Conservation (phyloP, 2,329 filamentous ascomycete species). For the Didymella pomorum region DNA sequence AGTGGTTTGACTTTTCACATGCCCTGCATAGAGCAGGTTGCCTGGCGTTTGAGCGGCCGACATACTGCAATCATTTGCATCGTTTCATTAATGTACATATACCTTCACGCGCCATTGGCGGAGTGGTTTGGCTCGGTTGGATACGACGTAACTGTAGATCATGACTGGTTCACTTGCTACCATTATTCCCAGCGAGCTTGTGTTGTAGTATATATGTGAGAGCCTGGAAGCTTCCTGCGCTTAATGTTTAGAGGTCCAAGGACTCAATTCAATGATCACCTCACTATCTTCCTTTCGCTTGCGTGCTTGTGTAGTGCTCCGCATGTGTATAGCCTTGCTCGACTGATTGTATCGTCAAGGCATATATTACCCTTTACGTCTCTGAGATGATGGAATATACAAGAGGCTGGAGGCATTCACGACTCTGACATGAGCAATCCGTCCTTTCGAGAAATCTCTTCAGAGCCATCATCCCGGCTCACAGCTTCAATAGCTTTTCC, state of each 20-base stretch:
- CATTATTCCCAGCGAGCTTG: conserved; percentile 11
- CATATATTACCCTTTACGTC: no score
- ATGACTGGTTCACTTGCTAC: conserved; percentile 28
- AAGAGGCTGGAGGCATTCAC: no score
- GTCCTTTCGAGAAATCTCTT: no score
- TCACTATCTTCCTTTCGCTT: neutral
- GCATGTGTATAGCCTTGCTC: neutral
- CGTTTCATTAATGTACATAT: conserved; percentile 27
- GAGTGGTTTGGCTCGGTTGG: conserved; percentile 11
- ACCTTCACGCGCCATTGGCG: conserved; percentile 9
- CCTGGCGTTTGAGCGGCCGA: conserved; percentile 22
- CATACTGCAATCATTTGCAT: conserved; percentile 20
- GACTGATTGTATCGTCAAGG: no score
- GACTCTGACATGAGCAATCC: no score
- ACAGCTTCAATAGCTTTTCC: conserved; percentile 38
- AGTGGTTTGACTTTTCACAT: conserved; percentile 22
- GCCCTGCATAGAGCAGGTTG: conserved; percentile 18
- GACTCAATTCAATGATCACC: conserved; percentile 11
- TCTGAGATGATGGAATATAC: no score
- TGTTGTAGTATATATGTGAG: conserved; percentile 17
- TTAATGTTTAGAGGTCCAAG: conserved; percentile 23
- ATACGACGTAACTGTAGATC: conserved; percentile 25
- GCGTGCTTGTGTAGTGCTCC: neutral
- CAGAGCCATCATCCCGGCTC: no score
- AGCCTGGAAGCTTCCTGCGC: conserved; percentile 13